Conservation (phyloP, 148 eudicot species). For the Silene latifolia region DNA sequence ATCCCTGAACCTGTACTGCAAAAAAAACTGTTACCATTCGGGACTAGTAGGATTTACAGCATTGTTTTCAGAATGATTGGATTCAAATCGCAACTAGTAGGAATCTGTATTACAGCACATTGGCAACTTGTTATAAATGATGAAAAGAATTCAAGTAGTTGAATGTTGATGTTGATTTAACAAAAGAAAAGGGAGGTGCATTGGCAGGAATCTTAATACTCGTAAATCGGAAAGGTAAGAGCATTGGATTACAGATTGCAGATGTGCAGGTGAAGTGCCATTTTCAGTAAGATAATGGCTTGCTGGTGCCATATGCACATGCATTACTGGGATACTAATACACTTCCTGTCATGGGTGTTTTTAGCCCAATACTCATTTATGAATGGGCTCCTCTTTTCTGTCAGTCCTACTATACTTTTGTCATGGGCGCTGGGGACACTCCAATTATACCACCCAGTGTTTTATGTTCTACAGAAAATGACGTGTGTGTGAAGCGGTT, state of each 20-base stretch:
- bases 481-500: neutral
- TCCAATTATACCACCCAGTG: neutral
- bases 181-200: neutral
- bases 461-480: neutral
- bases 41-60: no score
- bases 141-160: no score
- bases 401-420: neutral
- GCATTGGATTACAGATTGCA: neutral
- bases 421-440: conserved; percentile 20
- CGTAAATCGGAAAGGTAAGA: neutral
- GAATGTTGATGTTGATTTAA: neutral
- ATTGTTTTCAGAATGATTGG: no score
- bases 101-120: no score
- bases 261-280: neutral
- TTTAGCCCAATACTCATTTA: neutral
- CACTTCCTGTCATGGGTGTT: neutral
- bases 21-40: no score
- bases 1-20: no score
- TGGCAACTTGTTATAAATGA: no score
- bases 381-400: neutral
- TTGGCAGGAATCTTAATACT: conserved; percentile 10
- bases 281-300: conserved; percentile 23
- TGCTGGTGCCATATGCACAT: conserved; percentile 13
- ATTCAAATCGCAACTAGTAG: no score
- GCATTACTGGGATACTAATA: conserved; percentile 13